Percentiles rank a stretch among this genome's conserved stretches.
Evolutionary conservation across 805 yeast genomes (phyloP).

Genomic region (Pichia exigua): DNA sequence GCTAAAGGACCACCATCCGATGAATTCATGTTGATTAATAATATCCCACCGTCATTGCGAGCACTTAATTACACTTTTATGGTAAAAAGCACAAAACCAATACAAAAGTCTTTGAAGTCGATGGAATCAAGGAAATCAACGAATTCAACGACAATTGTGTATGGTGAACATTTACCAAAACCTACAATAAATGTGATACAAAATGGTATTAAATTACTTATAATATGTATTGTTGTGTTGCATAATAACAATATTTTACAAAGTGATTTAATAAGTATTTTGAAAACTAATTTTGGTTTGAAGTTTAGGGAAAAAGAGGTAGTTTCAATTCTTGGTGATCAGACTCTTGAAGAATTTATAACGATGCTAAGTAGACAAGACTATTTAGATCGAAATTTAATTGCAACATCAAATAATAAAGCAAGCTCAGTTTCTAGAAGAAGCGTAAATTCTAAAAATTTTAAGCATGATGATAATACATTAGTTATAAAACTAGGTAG

Average conservation of each 20-base stretch:
- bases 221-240: slow-evolving; percentile 21
- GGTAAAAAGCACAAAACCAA: slow-evolving; percentile 7
- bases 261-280: slow-evolving; percentile 19
- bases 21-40: slow-evolving; percentile 22
- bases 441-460: slow-evolving; percentile 1
- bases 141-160: not conserved
- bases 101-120: slow-evolving; percentile 3
- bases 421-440: not conserved
- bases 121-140: slow-evolving; percentile 3
- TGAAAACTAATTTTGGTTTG: slow-evolving; percentile 20
- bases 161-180: slow-evolving; percentile 19
- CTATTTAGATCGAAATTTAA: slow-evolving; percentile 13
- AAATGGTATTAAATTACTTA: slow-evolving; percentile 23
- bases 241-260: slow-evolving; percentile 24
- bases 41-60: slow-evolving; percentile 16
- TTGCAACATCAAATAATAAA: not conserved
- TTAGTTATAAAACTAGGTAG: slow-evolving; percentile 25
- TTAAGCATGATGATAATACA: slow-evolving; percentile 19
- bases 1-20: slow-evolving; percentile 3
- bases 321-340: slow-evolving; percentile 15
- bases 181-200: slow-evolving; percentile 18
- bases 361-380: slow-evolving; percentile 21
- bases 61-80: slow-evolving; percentile 17
- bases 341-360: slow-evolving; percentile 19
- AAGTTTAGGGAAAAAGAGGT: slow-evolving; percentile 17